Base-by-base conservation (phyloP, 2,329 filamentous ascomycete species). In the Thermothelomyces thermophilus region DNA sequence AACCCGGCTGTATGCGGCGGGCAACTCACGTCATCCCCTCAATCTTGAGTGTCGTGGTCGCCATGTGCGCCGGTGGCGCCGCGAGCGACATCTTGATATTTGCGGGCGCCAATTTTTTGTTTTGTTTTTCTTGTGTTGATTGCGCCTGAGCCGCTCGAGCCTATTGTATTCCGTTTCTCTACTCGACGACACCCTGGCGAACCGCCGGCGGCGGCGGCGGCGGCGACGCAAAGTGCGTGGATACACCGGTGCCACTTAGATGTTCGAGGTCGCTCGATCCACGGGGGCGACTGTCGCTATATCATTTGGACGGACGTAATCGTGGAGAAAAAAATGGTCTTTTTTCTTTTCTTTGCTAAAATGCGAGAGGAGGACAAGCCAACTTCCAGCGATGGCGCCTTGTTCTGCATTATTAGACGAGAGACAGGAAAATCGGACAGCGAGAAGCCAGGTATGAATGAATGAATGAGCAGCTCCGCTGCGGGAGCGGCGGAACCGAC, bases 41-140 rank as follows among this genome's bases (percentile, higher is more conserved):
- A 35, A 98, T 86, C 63, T 85, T 87, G 53, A 98, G 71, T 17
- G 90, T 96, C 28, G 93, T 97, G 11, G 87, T 95, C 34, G 88
- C 88, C 82, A 94, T 86, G 65, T 84, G 82, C 53, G 77, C 71
- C 31, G 76, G 74, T 28, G 68, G 64, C 46, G 65, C 64, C 26
- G 61, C 63, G 17, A 70, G 59, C 13, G 64, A 64, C 30, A 80
- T 67, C 51, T 70, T 65, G 54, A 75, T 74, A 52, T 74, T 67
- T 50, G 71, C 55, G 26, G 76, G 75, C 47, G 76, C 75, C 78
- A 81, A 81, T 5, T 52, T 33, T 10, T 31, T 31, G 14, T 31
- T 31, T 31, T 31, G 9, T 14, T 31, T 31, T n/a, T 26, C 24
- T 26, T 26, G 24, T 5, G 33, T 5, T 22, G 17, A n/a, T n/a